Percentiles rank a stretch among this genome's conserved stretches.
These are phyloP conservation scores for Paraurostyla sp. DNA, from an alignment of 73 alveolate species.

Conservation along the genomic window DNA sequence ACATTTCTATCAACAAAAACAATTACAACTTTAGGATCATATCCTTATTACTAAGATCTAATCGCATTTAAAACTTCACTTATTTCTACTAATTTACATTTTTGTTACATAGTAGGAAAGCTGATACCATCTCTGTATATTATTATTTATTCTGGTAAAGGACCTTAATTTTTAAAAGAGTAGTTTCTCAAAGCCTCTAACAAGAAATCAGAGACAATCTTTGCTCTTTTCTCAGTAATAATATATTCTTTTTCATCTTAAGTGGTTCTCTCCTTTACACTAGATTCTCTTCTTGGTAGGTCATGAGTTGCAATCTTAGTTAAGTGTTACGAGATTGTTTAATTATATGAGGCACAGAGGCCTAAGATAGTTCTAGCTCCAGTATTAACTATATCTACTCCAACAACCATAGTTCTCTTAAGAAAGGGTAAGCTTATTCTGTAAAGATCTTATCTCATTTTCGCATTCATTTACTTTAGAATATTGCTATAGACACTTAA, in stretches of 20 bases:
- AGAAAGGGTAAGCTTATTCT: neutral
- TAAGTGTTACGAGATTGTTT: conserved; percentile 38
- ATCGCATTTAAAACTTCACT: neutral
- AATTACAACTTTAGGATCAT: conserved; percentile 69
- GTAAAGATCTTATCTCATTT: conserved; percentile 36
- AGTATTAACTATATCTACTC: neutral
- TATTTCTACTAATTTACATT: neutral
- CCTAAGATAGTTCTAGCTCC: neutral
- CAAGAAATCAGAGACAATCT: neutral
- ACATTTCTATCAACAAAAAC: conserved; percentile 77
- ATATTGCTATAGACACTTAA: neutral
- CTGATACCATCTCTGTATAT: conserved; percentile 91
- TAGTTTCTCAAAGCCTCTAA: neutral
- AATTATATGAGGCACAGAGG: conserved; percentile 66
- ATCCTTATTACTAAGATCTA: conserved; percentile 5
- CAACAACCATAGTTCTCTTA: conserved; percentile 14
- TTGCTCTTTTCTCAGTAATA: neutral
- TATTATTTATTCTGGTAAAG: conserved; percentile 72
- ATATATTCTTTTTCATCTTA: neutral
- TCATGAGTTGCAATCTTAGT: neutral
- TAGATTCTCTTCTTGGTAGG: neutral
- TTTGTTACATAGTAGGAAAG: conserved; percentile 18
- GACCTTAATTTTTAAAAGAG: conserved; percentile 13
- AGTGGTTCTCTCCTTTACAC: neutral
- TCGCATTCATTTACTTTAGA: conserved; percentile 43